These are phyloP conservation scores for Meyerozyma sp. DNA, from an alignment of 1,139 yeast genomes.

Conservation along the genomic window DNA sequence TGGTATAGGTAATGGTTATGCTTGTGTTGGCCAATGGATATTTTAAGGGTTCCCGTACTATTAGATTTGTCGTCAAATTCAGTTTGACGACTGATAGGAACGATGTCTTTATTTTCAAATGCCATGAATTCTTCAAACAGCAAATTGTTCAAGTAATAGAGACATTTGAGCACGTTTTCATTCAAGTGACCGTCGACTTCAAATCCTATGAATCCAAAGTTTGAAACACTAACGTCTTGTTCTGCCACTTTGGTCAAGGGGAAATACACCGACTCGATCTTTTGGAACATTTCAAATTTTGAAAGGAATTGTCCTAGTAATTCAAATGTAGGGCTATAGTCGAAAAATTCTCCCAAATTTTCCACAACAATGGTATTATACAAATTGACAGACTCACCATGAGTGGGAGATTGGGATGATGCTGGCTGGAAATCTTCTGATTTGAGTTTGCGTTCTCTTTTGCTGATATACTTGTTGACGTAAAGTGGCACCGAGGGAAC, in stretches of 20 bases:
- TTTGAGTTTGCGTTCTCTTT: conserved; percentile 22
- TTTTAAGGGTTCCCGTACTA: conserved; percentile 9
- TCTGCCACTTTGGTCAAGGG: conserved; percentile 23
- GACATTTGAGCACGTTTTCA: conserved; percentile 22
- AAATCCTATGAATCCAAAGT: conserved; percentile 28
- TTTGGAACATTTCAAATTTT: conserved; percentile 33
- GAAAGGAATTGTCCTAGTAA: conserved; percentile 19
- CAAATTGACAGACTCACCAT: conserved; percentile 1
- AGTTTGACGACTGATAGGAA: conserved; percentile 11
- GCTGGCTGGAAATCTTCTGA: conserved; percentile 8
- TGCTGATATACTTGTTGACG: conserved; percentile 11
- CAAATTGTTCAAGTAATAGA: conserved; percentile 27
- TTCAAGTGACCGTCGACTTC: conserved; percentile 14
- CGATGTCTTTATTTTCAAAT: conserved; percentile 5
- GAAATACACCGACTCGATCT: conserved; percentile 39
- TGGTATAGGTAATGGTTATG: conserved; percentile 29
- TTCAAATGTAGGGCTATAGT: conserved; percentile 10
- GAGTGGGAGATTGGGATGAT: conserved; percentile 3
- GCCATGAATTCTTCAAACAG: conserved; percentile 20
- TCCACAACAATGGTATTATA: conserved; percentile 39
- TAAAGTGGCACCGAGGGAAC: conserved; percentile 8
- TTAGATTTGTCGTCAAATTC: conserved; percentile 1
- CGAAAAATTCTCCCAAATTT: conserved; percentile 31
- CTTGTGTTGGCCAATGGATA: conserved; percentile 36
- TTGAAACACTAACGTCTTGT: conserved; percentile 10